Evolutionary conservation across 2,329 filamentous ascomycete genomes (phyloP).

Genomic region (Clonostachys chloroleuca): DNA sequence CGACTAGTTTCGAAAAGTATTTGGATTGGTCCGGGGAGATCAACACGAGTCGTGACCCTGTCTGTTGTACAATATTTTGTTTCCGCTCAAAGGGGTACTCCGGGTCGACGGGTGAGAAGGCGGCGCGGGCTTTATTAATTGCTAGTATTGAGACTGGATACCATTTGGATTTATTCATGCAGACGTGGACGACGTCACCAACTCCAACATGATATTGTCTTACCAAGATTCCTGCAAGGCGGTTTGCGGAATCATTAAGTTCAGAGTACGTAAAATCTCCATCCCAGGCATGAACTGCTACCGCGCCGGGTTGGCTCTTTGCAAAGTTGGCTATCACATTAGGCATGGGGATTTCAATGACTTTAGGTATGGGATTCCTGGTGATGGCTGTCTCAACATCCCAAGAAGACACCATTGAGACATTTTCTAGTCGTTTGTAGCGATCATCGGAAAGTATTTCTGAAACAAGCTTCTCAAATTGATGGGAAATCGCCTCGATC

Average conservation of each 20-base stretch:
- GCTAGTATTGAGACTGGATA: conserved; percentile 9
- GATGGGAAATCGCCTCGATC: conserved; percentile 5
- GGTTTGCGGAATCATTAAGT: not conserved
- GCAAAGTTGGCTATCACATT: conserved; percentile 14
- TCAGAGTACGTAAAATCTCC: not conserved
- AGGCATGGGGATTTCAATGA: conserved; percentile 27
- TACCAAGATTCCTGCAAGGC: not conserved
- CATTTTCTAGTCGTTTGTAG: not conserved
- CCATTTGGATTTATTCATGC: conserved; percentile 9
- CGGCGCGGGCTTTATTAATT: conserved; percentile 13
- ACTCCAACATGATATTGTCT: not conserved
- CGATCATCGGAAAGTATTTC: not conserved
- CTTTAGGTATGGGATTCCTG: conserved; percentile 6
- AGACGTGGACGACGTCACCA: conserved; percentile 7
- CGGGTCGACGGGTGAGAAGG: conserved; percentile 12
- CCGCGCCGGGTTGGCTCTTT: not conserved
- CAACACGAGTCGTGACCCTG: not conserved
- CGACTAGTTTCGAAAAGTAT: not conserved
- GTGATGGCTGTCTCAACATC: not conserved
- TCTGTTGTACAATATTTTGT: not conserved
- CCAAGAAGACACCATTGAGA: not conserved
- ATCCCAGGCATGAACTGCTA: conserved; percentile 19
- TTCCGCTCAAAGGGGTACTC: not conserved
- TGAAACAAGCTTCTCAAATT: conserved; percentile 5
- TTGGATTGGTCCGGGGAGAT: not conserved